These are phyloP conservation scores for Sarocladium brachiariae DNA, from an alignment of 2,329 filamentous ascomycete genomes.

Conservation along the genomic window DNA sequence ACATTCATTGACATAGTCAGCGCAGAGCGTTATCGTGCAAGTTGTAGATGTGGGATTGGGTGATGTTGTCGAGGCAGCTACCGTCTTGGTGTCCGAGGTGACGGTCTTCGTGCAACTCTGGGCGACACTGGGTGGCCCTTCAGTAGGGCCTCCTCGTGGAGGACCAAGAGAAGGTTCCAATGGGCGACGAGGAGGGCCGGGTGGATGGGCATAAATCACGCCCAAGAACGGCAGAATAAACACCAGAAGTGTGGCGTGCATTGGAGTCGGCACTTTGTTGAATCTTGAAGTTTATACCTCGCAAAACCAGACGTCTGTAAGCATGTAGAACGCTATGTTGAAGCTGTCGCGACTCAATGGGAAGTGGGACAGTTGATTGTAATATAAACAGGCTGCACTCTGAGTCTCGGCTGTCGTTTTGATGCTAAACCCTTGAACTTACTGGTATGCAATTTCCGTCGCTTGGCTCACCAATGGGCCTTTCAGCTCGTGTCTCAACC, in stretches of 20 bases:
- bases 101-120: neutral
- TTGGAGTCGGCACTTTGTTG: too few species aligned
- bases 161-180: too few species aligned
- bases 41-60: neutral
- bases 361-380: too few species aligned
- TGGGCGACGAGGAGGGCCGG: neutral
- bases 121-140: neutral
- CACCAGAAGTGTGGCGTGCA: too few species aligned
- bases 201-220: neutral
- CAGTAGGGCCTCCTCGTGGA: neutral
- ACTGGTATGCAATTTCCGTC: neutral
- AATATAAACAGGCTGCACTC: too few species aligned
- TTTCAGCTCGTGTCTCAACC: neutral
- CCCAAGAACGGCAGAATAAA: neutral
- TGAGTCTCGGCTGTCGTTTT: too few species aligned
- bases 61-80: neutral
- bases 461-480: neutral
- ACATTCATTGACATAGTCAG: slow-evolving; percentile 14
- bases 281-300: neutral
- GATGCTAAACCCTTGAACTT: neutral
- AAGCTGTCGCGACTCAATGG: too few species aligned
- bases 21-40: slow-evolving; percentile 7
- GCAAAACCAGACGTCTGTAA: too few species aligned
- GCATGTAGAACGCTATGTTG: too few species aligned
- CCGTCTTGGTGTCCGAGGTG: neutral